phyloP scores from a whole-genome alignment of 164 flowering plant genomes.

The Chimonanthus praecox region DNA sequence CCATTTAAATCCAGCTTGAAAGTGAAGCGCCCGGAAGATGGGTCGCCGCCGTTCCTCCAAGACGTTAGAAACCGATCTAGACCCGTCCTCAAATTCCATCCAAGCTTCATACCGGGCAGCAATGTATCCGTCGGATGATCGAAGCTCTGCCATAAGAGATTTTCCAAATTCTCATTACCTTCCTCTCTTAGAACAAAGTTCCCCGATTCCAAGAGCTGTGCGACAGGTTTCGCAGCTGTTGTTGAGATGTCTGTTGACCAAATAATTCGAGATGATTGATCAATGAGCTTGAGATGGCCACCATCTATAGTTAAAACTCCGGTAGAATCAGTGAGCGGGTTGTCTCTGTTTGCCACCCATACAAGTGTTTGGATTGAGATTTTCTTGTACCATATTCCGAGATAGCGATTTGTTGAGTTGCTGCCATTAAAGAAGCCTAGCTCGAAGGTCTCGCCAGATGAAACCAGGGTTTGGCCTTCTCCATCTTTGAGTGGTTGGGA shows the following conservation, averaged over 20 bases:
- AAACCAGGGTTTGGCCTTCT: slow-evolving; percentile 10
- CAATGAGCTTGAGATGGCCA: slow-evolving; percentile 19
- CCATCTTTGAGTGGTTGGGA: not conserved
- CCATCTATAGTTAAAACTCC: slow-evolving; percentile 12
- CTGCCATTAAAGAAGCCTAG: slow-evolving; percentile 25
- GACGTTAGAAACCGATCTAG: slow-evolving; percentile 14
- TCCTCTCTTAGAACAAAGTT: slow-evolving; percentile 18
- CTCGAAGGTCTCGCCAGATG: slow-evolving; percentile 15
- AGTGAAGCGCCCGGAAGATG: slow-evolving; percentile 20
- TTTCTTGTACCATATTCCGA: slow-evolving; percentile 36
- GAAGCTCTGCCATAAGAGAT: slow-evolving; percentile 26
- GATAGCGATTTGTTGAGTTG: slow-evolving; percentile 13
- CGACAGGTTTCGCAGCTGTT: slow-evolving; percentile 2
- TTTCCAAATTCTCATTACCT: not conserved
- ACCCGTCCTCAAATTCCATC: slow-evolving; percentile 13
- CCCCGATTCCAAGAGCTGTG: slow-evolving; percentile 22
- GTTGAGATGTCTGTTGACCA: slow-evolving; percentile 20
- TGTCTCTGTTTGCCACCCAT: slow-evolving; percentile 46
- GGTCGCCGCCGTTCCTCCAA: slow-evolving; percentile 35
- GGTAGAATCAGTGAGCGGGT: slow-evolving; percentile 15
- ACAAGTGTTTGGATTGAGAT: slow-evolving; percentile 15
- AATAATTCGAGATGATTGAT: slow-evolving; percentile 4
- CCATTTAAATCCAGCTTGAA: slow-evolving; percentile 20
- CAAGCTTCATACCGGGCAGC: slow-evolving; percentile 21
- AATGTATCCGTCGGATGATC: slow-evolving; percentile 21